Evolutionary conservation across 345 rosid genomes (phyloP).

Genomic region (Lepidium africanum): DNA sequence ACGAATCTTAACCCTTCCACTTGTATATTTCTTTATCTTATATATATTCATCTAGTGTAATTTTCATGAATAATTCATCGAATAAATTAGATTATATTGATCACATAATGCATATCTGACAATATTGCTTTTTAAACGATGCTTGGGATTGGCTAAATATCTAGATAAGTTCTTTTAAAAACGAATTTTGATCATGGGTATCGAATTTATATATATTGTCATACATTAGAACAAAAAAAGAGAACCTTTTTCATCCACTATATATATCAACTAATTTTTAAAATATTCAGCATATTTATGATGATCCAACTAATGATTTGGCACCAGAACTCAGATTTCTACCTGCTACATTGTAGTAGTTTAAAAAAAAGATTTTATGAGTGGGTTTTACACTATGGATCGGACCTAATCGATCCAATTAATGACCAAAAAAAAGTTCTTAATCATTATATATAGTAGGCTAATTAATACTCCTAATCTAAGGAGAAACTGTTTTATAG

Average conservation of each 20-base stretch:
- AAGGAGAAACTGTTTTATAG: not conserved
- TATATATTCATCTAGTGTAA: not conserved
- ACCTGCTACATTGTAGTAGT: too few species aligned
- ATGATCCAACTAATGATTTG: too few species aligned
- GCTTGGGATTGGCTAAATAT: constrained; percentile 3
- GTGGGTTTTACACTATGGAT: too few species aligned
- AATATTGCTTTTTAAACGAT: not conserved
- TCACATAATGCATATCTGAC: not conserved
- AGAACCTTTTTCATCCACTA: constrained; percentile 5
- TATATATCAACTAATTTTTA: not conserved
- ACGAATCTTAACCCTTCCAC: constrained; percentile 10
- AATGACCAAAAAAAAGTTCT: not conserved
- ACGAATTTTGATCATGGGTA: constrained; percentile 4
- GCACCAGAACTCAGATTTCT: too few species aligned
- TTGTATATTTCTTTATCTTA: not conserved
- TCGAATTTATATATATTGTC: constrained; percentile 15
- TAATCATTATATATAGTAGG: not conserved
- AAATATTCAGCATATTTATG: not conserved
- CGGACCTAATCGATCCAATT: too few species aligned
- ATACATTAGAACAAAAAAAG: not conserved
- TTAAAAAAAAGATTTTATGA: too few species aligned
- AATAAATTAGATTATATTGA: not conserved
- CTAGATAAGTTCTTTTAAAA: not conserved
- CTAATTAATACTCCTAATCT: not conserved
- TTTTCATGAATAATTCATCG: not conserved